Conservation (phyloP, 2,329 filamentous ascomycete species). For the Chaetomium sp. region DNA sequence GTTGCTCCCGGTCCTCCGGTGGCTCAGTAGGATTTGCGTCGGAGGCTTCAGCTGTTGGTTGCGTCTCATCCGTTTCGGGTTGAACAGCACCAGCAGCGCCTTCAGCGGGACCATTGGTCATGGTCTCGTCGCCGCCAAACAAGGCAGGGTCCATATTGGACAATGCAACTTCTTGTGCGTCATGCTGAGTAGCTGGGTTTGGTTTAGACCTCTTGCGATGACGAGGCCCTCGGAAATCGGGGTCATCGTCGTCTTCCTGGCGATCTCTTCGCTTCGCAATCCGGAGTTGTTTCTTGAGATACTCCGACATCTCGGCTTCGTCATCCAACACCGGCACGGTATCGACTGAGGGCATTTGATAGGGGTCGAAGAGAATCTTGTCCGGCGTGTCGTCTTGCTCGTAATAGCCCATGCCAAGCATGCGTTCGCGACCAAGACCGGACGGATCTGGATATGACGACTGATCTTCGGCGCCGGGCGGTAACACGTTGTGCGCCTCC, state of each 20-base stretch:
- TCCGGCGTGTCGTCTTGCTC: conserved; percentile 52
- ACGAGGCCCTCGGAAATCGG: conserved; percentile 45
- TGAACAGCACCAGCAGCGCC: conserved; percentile 10
- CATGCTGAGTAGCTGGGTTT: conserved; percentile 29
- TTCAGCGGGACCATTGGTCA: conserved; percentile 18
- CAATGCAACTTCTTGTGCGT: conserved; percentile 30
- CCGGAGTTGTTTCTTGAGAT: conserved; percentile 48
- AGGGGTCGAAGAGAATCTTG: conserved; percentile 54
- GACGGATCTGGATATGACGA: conserved; percentile 45
- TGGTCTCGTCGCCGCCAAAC: conserved; percentile 24
- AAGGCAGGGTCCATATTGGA: conserved; percentile 50
- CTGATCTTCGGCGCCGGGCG: conserved; percentile 26
- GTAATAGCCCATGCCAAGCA: conserved; percentile 55
- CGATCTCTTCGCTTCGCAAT: conserved; percentile 47
- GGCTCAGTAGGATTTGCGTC: conserved; percentile 4
- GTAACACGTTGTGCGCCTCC: conserved; percentile 29
- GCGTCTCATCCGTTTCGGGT: not conserved
- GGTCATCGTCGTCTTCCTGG: conserved; percentile 47
- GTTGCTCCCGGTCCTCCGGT: not conserved
- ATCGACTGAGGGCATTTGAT: conserved; percentile 46
- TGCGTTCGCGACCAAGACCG: conserved; percentile 40
- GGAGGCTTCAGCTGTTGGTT: not conserved
- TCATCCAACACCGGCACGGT: conserved; percentile 30
- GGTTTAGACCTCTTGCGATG: conserved; percentile 37
- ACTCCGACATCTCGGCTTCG: conserved; percentile 46